Base-by-base conservation (phyloP, 495 filamentous ascomycete genomes). In the Thermochaetoides thermophila region DNA sequence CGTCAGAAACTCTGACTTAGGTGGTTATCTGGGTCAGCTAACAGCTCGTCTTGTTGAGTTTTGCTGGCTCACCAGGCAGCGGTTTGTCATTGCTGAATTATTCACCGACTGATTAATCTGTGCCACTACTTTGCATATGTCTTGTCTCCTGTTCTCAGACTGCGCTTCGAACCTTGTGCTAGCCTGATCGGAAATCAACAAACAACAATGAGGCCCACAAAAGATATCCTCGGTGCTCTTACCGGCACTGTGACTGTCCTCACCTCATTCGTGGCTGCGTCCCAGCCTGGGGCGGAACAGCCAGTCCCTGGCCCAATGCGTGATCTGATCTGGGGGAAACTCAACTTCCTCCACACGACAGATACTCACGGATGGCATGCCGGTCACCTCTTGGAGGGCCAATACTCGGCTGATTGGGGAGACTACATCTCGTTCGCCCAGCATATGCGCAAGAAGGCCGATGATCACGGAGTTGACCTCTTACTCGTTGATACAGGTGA, bases 321-420 rank as follows among this genome's bases (percentile, higher is more conserved):
- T 39, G 67, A 81, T 29, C 68, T 97, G 14, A 68, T 72, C 44
- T 92, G 89, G 84, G 86, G 81, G 14, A 78, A 87, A 49, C 66
- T 96, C 36, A 96, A 96, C 60, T 85, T 97, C 56, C 62, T 97
- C 11, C 83, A 92, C 45, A 93, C 86, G 0, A 94, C 86, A 13
- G 81, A 93, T 59, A 87, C 79, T 13, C 89, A 97, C 63, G 85
- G 91, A 44, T 97, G 89, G 89, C 74, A 87, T 44, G 85, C 72
- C 7, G 89, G 89, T 16, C 89, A 97, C 68, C 60, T 96, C 5
- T 78, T 82, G 59, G 89, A 97, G 74, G 80, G 84, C 1, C 84
- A 84, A 17, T 97, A 82, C 53, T 86, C 84, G 11, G 91, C 84
- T 23, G 89, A 96, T 52, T 95, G 89, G 81, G 89, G 89, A 22